Evolutionary conservation across 306 rosid species (phyloP), one percentile per base, ranked within the genome.

Genomic region (Dalbergia cultrata): DNA sequence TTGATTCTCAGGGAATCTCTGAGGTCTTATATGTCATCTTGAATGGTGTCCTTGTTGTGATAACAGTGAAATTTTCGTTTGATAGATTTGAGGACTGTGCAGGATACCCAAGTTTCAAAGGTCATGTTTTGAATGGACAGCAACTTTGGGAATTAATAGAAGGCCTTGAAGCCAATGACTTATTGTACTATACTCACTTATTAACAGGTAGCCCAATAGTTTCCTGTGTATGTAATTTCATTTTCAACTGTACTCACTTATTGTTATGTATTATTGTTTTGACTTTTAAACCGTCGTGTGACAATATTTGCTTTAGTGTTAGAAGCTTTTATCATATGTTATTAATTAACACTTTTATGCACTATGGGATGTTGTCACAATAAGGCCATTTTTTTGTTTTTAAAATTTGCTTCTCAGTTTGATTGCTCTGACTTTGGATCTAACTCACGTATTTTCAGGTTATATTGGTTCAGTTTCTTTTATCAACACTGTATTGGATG

Each of bases 401-500:
- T 37, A 4, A 10, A 9, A 8, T 44, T 44, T 44, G 50, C 6
- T 44, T 7, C 50, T 44, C 9, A 44, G 50, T 44, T 44, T 10
- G 50, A 44, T n/a, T 80, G 43, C 63, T 33, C 61, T 56, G 59
- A 35, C 39, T 59, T 71, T 62, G 57, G 33, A 74, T 57, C 62
- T 70, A n/a, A 67, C 57, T 67, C 63, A 3, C 54, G 70, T 65
- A 45, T 21, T 78, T 80, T 79, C 93, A 93, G 97, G 97, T 75
- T 93, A 93, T 83, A 93, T 92, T 71, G 97, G 97, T 81, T 92
- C 97, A 39, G 98, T 88, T 83, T 91, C 98, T 61, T 93, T 93
- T 82, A 88, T 93, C 66, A 86, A 70, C 84, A 83, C 91, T 16
- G 87, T 93, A 37, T 83, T 93, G 90, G 86, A 93, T 74, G 98